Percentiles rank a stretch among this genome's conserved stretches.
Evolutionary conservation across 176 grass and related monocot species (phyloP).

Genomic region (Thinopyrum elongatum): DNA sequence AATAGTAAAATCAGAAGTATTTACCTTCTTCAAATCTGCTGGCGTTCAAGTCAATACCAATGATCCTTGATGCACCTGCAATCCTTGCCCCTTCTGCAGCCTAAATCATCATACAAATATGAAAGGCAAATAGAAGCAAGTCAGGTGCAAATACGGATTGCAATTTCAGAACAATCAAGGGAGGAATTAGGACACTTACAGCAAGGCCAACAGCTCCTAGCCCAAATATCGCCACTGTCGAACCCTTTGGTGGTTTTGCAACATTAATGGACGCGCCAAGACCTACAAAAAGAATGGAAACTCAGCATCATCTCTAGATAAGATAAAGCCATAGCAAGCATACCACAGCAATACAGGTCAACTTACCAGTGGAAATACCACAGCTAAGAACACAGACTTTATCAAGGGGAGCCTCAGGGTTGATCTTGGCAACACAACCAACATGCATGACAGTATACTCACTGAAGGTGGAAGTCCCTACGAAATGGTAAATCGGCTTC

Average conservation of each 20-base stretch:
- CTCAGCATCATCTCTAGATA: neutral
- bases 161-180: neutral
- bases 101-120: slow-evolving; percentile 31
- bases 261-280: slow-evolving; percentile 88
- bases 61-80: slow-evolving; percentile 74
- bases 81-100: slow-evolving; percentile 81
- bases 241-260: slow-evolving; percentile 82
- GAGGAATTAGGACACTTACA: slow-evolving; percentile 35
- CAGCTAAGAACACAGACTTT: slow-evolving; percentile 92
- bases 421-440: slow-evolving; percentile 82
- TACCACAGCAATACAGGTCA: neutral
- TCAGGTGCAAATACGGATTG: neutral
- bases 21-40: slow-evolving; percentile 75
- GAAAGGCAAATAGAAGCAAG: neutral
- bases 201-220: slow-evolving; percentile 94
- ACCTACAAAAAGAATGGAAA: slow-evolving; percentile 28
- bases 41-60: slow-evolving; percentile 78
- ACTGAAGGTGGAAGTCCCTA: slow-evolving; percentile 89
- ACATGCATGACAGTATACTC: slow-evolving; percentile 79
- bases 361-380: slow-evolving; percentile 72
- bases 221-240: slow-evolving; percentile 76
- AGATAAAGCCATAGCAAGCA: neutral
- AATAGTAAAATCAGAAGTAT: neutral
- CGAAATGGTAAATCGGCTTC: slow-evolving; percentile 78
- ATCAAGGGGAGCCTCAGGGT: slow-evolving; percentile 77